These are phyloP conservation scores for Penicillium samsonianum DNA, from an alignment of 495 filamentous ascomycete species.

Conservation along the genomic window DNA sequence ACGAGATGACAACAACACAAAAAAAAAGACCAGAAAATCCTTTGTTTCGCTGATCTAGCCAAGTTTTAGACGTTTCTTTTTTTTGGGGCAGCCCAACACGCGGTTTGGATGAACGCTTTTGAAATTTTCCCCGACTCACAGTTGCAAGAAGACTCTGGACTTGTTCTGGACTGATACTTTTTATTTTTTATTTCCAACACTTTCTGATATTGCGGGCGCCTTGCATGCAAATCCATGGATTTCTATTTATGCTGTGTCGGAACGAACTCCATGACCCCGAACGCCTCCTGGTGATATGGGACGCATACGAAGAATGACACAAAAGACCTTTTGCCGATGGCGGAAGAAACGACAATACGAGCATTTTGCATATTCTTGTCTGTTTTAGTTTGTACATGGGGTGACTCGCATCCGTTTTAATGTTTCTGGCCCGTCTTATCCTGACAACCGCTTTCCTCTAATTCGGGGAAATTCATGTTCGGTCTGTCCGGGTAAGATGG, in stretches of 20 bases:
- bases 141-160: slow-evolving; percentile 17
- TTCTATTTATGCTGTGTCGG: slow-evolving; percentile 32
- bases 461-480: slow-evolving; percentile 16
- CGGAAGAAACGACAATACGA: slow-evolving; percentile 47
- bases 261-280: slow-evolving; percentile 25
- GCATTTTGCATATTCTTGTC: slow-evolving; percentile 48
- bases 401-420: slow-evolving; percentile 43
- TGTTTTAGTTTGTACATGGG: slow-evolving; percentile 45
- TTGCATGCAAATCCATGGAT: slow-evolving; percentile 42
- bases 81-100: slow-evolving; percentile 52
- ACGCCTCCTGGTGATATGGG: slow-evolving; percentile 29
- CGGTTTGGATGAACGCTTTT: slow-evolving; percentile 36
- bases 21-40: slow-evolving; percentile 45
- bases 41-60: slow-evolving; percentile 49
- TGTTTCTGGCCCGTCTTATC: slow-evolving; percentile 26
- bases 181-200: slow-evolving; percentile 20
- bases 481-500: slow-evolving; percentile 4
- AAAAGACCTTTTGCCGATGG: slow-evolving; percentile 36
- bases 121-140: slow-evolving; percentile 13
- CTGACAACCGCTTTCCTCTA: slow-evolving; percentile 5
- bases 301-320: slow-evolving; percentile 43
- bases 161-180: slow-evolving; percentile 25
- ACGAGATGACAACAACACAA: slow-evolving; percentile 52
- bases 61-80: slow-evolving; percentile 51
- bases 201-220: slow-evolving; percentile 40